Evolutionary conservation across 768 basidiomycete species (phyloP), one percentile per base, ranked within the genome.

Genomic region (Mycena latifolia): DNA sequence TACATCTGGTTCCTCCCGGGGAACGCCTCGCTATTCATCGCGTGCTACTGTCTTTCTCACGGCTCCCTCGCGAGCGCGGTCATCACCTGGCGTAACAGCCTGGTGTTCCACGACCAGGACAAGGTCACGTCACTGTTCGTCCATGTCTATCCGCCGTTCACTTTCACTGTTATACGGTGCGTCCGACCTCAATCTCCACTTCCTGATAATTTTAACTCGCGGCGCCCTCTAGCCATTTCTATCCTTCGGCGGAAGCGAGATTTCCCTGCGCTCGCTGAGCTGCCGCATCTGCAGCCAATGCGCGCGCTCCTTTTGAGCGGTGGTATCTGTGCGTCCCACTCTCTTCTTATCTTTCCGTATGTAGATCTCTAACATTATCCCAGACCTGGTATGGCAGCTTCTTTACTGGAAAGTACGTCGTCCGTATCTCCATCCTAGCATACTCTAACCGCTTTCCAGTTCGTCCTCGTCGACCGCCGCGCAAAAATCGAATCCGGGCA

Each of bases 1-100:
- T 99, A 89, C 82, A 84, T 99, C 71, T 99, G 96, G 96, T 71
- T 95, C 48, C 80, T 97, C 67, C 97, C 98, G 0, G 80, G 82
- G 6, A 95, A 86, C 62, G 81, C 91, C 8, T 81, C 87, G 3
- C 84, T 99, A 20, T 98, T 97, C 78, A 87, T 94, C 54, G 94
- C 96, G 5, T 96, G 94, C 73, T 99, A 98, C 74, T 93, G 94
- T 69, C 85, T 99, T 27, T 93, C 95, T 0, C 91, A 98, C 75
- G 98, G 96, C 0, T 88, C 93, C 0, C 86, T 98, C 33, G 96
- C 94, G 0, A 94, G 93, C 55, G 96, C 97, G 0, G 96, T 99
- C 53, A 94, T 98, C 71, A 98, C 97, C 12, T 99, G 98, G 98
- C 86, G 98, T 66, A 99, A 99, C 74, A 96, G 94, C 69, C 88